Evolutionary conservation across 1,284 basidiomycete genomes (phyloP).

Genomic region (Microbotryum intermedium): DNA sequence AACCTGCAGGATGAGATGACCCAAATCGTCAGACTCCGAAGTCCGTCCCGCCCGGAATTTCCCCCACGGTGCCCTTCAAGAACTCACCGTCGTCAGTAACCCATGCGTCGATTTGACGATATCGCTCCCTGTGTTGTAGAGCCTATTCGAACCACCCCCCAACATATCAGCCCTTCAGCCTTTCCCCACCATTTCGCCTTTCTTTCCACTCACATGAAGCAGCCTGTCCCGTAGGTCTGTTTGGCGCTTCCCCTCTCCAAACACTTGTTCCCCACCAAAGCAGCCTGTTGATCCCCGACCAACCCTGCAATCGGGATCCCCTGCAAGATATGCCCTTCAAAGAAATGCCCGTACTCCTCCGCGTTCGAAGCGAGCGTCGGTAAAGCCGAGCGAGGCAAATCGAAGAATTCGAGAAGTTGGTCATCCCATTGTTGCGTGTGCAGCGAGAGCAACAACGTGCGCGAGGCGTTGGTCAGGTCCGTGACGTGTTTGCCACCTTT

Average conservation of each 20-base stretch:
- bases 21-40: not conserved
- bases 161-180: not conserved
- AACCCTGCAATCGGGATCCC: slow-evolving; percentile 82
- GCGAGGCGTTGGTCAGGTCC: slow-evolving; percentile 94
- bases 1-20: slow-evolving; percentile 46
- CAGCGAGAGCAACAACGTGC: slow-evolving; percentile 85
- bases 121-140: slow-evolving; percentile 86
- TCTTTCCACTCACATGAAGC: slow-evolving; percentile 54
- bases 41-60: no score
- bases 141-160: slow-evolving; percentile 19
- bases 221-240: slow-evolving; percentile 62
- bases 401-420: slow-evolving; percentile 79
- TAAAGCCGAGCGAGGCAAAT: slow-evolving; percentile 64
- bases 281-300: slow-evolving; percentile 93
- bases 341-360: slow-evolving; percentile 71
- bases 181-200: not conserved
- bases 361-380: slow-evolving; percentile 85
- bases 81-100: slow-evolving; percentile 69
- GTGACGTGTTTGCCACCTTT: slow-evolving; percentile 67
- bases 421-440: slow-evolving; percentile 74
- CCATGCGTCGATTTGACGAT: slow-evolving; percentile 80
- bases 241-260: slow-evolving; percentile 45
- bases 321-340: slow-evolving; percentile 53
- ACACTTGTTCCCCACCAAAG: slow-evolving; percentile 93
- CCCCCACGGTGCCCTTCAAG: no score